phyloP scores from a whole-genome alignment of 129 eudicot genomes.

The Helianthus annuus region DNA sequence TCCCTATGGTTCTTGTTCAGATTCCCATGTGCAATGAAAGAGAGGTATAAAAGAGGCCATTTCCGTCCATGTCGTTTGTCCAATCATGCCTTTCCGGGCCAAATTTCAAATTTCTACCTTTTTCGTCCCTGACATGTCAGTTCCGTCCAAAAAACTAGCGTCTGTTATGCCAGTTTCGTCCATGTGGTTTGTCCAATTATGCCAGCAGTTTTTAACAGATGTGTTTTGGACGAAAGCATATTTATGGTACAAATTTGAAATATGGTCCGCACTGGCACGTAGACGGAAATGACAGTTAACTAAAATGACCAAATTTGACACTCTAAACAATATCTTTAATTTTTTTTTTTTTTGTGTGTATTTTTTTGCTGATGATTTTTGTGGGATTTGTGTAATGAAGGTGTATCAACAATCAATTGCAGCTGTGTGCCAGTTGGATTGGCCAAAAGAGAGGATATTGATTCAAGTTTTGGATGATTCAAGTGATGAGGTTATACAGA shows the following conservation, averaged over 20 bases:
- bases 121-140: too few species aligned
- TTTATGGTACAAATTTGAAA: too few species aligned
- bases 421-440: constrained; percentile 3
- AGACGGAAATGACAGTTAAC: too few species aligned
- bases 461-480: background rate
- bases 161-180: too few species aligned
- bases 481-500: background rate
- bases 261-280: too few species aligned
- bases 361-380: background rate
- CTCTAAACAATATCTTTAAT: background rate
- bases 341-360: background rate
- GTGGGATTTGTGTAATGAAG: background rate
- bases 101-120: too few species aligned
- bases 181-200: too few species aligned
- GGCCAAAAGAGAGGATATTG: constrained; percentile 1
- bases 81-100: too few species aligned
- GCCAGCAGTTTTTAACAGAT: too few species aligned
- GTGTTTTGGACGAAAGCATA: too few species aligned
- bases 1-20: constrained; percentile 5
- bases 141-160: too few species aligned
- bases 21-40: constrained; percentile 6
- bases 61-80: too few species aligned
- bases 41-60: background rate
- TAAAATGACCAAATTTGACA: background rate
- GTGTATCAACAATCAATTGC: background rate